These are phyloP conservation scores for Andrographis paniculata DNA, from an alignment of 305 asterid species.

Conservation along the genomic window DNA sequence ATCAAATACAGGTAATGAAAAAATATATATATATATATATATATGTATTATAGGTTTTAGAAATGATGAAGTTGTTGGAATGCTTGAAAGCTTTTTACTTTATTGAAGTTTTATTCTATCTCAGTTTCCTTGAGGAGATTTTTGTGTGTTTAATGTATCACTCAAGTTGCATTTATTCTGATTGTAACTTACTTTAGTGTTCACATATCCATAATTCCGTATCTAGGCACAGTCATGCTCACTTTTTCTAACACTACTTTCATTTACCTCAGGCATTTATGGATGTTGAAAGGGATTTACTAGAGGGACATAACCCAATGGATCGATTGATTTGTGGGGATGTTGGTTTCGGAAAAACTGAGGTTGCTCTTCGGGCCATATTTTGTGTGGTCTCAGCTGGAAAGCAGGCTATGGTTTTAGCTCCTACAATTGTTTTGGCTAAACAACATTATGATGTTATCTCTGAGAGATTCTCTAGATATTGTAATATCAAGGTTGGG, in stretches of 20 bases:
- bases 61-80: constrained; percentile 12
- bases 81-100: constrained; percentile 11
- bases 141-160: constrained; percentile 14
- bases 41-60: constrained; percentile 1
- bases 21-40: constrained; percentile 8
- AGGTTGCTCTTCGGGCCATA: constrained; percentile 96
- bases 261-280: constrained; percentile 68
- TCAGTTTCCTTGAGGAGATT: constrained; percentile 12
- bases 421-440: constrained; percentile 92
- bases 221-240: constrained; percentile 25
- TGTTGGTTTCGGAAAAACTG: constrained; percentile 98
- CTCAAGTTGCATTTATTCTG: constrained; percentile 11
- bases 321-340: constrained; percentile 95
- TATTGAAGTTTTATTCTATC: constrained; percentile 17
- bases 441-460: constrained; percentile 90
- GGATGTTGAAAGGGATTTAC: constrained; percentile 90
- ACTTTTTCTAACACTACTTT: constrained; percentile 33
- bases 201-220: constrained; percentile 11
- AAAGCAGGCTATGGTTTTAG: constrained; percentile 92
- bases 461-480: constrained; percentile 72
- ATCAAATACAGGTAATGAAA: constrained; percentile 65
- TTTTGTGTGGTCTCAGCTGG: constrained; percentile 85
- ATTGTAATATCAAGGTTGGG: constrained; percentile 59
- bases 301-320: constrained; percentile 92
- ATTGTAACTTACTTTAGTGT: constrained; percentile 13